Base-by-base conservation (phyloP, 2,329 filamentous ascomycete genomes). In the Fusarium duplospermum region DNA sequence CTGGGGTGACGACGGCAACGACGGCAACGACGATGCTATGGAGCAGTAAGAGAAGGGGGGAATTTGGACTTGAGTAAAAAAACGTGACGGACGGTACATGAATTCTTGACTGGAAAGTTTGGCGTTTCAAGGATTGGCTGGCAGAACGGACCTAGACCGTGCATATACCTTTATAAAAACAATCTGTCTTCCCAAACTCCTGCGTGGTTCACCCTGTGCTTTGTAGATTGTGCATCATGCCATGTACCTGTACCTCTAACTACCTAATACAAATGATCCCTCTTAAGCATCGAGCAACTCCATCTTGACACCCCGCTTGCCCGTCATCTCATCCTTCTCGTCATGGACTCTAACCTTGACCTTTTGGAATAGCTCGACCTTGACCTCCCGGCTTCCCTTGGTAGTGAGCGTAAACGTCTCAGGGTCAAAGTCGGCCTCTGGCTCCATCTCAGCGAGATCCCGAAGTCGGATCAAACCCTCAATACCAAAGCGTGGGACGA, bases 401-500 rank as follows among this genome's bases (percentile, higher is more conserved):
- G 90, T 89, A 76, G 84, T 89, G 40, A 99, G 87, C 54, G 90
- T 90, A 83, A 97, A 99, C 68, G 93, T 92, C 80, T 98, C 96
- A 0, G 91, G 90, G 83, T 99, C 94, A 80, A 94, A 98, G 35
- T 90, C 90, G 57, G 93, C 93, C 74, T 95, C 93, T 1, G 95
- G 94, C 81, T 93, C 94, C 0, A 91, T 89, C 18, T 93, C 90
- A 5, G 92, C 92, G 67, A 98, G 87, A 84, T 98, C 96, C 67
- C 94, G 88, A 76, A 98, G 85, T 13, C 96, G 89, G 73, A 99
- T 96, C 71, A 98, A 85, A 45, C 94, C 93, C 86, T 99, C 96
- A 78, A 99, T 97, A 45, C 96, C 96, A 82, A 99, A 99, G 18
- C 94, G 88, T 8, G 96, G 96, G 59, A 99, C 96, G 71, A 98